Evolutionary conservation across 768 basidiomycete genomes (phyloP), one percentile per base, ranked within the genome.

Genomic region (Holtermannia corniformis): DNA sequence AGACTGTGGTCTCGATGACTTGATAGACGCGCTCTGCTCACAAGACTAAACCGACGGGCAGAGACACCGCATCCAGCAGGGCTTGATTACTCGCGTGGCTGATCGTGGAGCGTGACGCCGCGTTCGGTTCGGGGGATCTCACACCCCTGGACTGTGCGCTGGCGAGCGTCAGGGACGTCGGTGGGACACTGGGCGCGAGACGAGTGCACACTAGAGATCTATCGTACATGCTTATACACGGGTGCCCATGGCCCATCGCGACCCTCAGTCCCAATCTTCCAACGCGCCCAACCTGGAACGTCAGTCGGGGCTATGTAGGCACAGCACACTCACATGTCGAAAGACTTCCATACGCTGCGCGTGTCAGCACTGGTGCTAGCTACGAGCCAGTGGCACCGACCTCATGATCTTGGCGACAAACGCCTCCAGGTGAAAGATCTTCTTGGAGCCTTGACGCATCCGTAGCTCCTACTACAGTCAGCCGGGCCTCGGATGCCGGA

Each of bases 331-430:
- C 27, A 56, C 55, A 56, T 47, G 22, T 48, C 42, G 47, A 52
- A 56, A 37, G 51, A 50, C 47, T 56, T 56, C 23, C 52, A 56
- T 41, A 56, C 49, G 21, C 55, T 56, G 28, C 32, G 43, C 7
- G n/a, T 10, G 43, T 44, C 43, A 44, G 43, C 43, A n/a, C 23
- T n/a, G 11, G 43, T 44, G n/a, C 23, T 20, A 22, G 10, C 10
- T 20, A 25, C 47, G 16, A 24, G 40, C 24, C 45, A 40, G 52
- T 13, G 43, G 1, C 13, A 66, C 65, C 62, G 56, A 68, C 66
- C 52, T 86, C 93, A 97, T 96, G 41, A 91, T 81, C 68, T 96
- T 95, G 26, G 95, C 86, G 2, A 92, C 87, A 85, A 89, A 97
- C 16, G 93, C 92, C 65, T 99, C 93, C 41, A 99, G 79, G 66